Percentiles rank a stretch among this genome's conserved stretches.
phyloP scores from a whole-genome alignment of 257 asterid genomes.

The Solanum infundibuliforme region DNA sequence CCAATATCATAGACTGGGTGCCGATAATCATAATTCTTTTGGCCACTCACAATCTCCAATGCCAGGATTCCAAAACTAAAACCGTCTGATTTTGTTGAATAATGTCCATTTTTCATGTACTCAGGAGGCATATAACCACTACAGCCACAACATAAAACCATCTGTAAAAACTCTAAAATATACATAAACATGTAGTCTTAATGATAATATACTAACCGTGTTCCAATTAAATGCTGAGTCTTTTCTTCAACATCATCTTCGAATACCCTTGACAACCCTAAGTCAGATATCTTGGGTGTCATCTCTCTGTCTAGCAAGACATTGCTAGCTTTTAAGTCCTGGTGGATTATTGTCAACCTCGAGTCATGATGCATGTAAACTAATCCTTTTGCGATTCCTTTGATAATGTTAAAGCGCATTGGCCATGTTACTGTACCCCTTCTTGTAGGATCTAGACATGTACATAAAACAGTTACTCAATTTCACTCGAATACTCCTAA shows the following conservation, averaged over 20 bases:
- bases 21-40: constrained; percentile 24
- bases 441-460: constrained; percentile 9
- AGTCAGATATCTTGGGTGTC: constrained; percentile 39
- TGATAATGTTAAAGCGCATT: constrained; percentile 17
- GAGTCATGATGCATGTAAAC: constrained; percentile 35
- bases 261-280: constrained; percentile 30
- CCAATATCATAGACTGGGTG: constrained; percentile 30
- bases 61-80: constrained; percentile 31
- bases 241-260: constrained; percentile 12
- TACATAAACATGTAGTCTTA: not conserved
- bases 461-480: too few species aligned
- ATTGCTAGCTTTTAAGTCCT: constrained; percentile 38
- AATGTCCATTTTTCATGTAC: constrained; percentile 23
- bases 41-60: constrained; percentile 26
- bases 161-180: not conserved
- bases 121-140: constrained; percentile 53
- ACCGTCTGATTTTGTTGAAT: constrained; percentile 31
- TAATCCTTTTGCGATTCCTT: constrained; percentile 37
- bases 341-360: constrained; percentile 31
- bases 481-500: not conserved
- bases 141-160: not conserved
- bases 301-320: constrained; percentile 29
- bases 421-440: constrained; percentile 12
- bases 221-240: constrained; percentile 29
- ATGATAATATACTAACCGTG: constrained; percentile 20